Evolutionary conservation across 805 yeast species (phyloP).

Genomic region (Pichia paraexigua): DNA sequence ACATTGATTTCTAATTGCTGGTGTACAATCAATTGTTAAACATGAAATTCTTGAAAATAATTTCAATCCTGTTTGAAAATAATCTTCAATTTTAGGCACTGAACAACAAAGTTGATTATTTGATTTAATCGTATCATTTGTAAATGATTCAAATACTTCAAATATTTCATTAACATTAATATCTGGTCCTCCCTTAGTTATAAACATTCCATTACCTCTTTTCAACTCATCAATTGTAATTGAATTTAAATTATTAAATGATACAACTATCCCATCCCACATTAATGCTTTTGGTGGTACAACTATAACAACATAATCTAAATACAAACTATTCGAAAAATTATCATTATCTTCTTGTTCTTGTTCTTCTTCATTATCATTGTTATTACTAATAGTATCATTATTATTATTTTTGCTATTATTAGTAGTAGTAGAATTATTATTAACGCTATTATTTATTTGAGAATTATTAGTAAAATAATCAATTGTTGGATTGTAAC

Average conservation of each 20-base stretch:
- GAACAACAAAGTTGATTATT: conserved; percentile 64
- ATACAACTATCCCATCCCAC: conserved; percentile 80
- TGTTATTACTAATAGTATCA: background rate
- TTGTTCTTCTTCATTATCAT: background rate
- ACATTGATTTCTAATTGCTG: conserved; percentile 44
- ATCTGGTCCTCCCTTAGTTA: conserved; percentile 61
- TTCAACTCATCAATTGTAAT: conserved; percentile 50
- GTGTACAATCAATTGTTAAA: conserved; percentile 54
- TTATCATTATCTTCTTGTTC: conserved; percentile 10
- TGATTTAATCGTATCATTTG: conserved; percentile 44
- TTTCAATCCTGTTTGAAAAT: conserved; percentile 57
- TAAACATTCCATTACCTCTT: conserved; percentile 58
- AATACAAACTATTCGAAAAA: conserved; percentile 5
- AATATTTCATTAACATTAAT: conserved; percentile 47
- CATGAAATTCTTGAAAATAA: conserved; percentile 61
- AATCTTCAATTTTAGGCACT: conserved; percentile 62
- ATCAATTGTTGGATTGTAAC: conserved; percentile 20
- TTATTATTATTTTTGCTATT: background rate
- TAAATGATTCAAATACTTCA: conserved; percentile 48
- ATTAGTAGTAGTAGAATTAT: background rate
- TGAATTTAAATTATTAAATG: conserved; percentile 36
- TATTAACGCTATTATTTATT: background rate
- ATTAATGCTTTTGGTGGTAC: conserved; percentile 78
- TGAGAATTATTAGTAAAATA: background rate
- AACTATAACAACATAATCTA: conserved; percentile 48